Percentiles rank a stretch among this genome's conserved stretches.
Evolutionary conservation across 352 stramenopile genomes (phyloP).

Genomic region (Hyaloperonospora brassicae): DNA sequence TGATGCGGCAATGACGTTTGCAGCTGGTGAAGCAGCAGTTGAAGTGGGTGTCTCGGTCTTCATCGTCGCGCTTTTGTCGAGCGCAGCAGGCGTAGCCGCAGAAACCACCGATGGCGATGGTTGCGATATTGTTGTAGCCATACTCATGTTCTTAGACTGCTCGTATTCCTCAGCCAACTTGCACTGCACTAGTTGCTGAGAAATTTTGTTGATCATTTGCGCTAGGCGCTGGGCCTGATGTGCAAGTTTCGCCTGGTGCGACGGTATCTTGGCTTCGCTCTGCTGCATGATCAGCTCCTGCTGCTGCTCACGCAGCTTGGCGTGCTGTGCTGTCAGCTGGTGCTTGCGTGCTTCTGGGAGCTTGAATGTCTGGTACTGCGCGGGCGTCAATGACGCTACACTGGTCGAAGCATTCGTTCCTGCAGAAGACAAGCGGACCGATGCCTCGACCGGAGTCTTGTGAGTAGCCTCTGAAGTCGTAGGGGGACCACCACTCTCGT

Average conservation of each 20-base stretch:
- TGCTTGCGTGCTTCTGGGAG: constrained; percentile 57
- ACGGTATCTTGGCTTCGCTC: constrained; percentile 56
- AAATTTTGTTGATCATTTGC: constrained; percentile 85
- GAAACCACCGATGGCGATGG: constrained; percentile 16
- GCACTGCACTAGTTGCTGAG: constrained; percentile 75
- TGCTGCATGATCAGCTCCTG: constrained; percentile 75
- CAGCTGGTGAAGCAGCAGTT: constrained; percentile 11
- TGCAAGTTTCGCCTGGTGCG: constrained; percentile 60
- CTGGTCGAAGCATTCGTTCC: constrained; percentile 13
- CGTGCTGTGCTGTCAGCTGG: constrained; percentile 57
- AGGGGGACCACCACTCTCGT: constrained; percentile 13
- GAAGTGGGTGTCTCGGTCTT: constrained; percentile 24
- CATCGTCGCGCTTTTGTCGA: constrained; percentile 34
- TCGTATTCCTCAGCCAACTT: constrained; percentile 79
- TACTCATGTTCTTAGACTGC: constrained; percentile 44
- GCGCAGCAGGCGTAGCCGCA: constrained; percentile 17
- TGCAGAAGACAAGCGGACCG: constrained; percentile 23
- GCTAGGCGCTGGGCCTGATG: constrained; percentile 64
- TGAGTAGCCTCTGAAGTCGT: constrained; percentile 28
- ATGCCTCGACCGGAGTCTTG: constrained; percentile 47
- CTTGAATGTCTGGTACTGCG: constrained; percentile 73
- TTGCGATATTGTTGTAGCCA: constrained; percentile 22
- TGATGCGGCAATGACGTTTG: constrained; percentile 8
- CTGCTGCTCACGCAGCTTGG: constrained; percentile 67
- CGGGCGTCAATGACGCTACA: constrained; percentile 43